Evolutionary conservation across 257 asterid species (phyloP).

Genomic region (Salvia splendens): DNA sequence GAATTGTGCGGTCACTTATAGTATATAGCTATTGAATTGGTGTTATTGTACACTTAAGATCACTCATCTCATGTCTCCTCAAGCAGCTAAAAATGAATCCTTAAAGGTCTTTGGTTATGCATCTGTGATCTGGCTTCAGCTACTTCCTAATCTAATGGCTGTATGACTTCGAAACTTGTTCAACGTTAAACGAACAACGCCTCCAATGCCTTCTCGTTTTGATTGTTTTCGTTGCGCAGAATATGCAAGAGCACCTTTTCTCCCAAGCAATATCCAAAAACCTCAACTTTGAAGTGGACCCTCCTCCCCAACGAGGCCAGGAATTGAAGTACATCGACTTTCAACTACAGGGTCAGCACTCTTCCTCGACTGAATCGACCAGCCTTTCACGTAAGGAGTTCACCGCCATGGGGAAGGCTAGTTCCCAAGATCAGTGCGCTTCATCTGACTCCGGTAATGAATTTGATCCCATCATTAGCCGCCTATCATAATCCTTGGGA

Average conservation of each 20-base stretch:
- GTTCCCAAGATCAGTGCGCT: conserved; percentile 60
- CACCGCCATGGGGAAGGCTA: conserved; percentile 48
- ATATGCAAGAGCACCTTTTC: conserved; percentile 35
- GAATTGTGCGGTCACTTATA: neutral
- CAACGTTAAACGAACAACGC: conserved; percentile 8
- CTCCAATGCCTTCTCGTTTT: conserved; percentile 20
- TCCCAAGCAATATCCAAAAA: conserved; percentile 35
- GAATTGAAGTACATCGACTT: conserved; percentile 46
- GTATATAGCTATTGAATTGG: neutral
- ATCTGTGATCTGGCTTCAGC: conserved; percentile 37
- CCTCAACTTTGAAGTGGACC: conserved; percentile 38
- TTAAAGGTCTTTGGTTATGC: conserved; percentile 30
- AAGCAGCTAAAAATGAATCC: conserved; percentile 30
- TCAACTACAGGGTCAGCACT: conserved; percentile 43
- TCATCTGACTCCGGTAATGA: conserved; percentile 70
- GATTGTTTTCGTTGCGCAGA: conserved; percentile 35
- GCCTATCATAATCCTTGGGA: too few species aligned
- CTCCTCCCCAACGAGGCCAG: conserved; percentile 33
- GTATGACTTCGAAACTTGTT: conserved; percentile 37
- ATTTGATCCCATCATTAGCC: neutral
- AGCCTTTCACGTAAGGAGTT: conserved; percentile 39
- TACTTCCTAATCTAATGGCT: conserved; percentile 39
- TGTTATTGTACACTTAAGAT: conserved; percentile 8
- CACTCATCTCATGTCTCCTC: conserved; percentile 10
- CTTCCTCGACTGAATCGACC: conserved; percentile 49